These are phyloP conservation scores for Nakazawaea populi DNA, from an alignment of 805 yeast species.

Conservation along the genomic window DNA sequence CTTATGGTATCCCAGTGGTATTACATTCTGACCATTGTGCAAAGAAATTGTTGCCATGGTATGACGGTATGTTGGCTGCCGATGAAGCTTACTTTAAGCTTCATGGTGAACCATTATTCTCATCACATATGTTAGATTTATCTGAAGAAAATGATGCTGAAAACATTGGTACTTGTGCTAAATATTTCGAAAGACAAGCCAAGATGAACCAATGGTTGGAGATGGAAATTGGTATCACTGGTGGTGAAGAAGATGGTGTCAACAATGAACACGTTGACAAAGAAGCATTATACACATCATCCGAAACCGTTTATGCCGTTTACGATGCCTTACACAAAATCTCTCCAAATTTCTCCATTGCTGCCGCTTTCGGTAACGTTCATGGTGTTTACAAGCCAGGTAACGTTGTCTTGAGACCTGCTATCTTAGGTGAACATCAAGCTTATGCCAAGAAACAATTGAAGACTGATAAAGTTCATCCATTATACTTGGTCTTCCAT, in stretches of 20 bases:
- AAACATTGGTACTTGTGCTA: constrained; percentile 90
- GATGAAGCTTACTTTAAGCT: constrained; percentile 86
- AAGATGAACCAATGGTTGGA: constrained; percentile 96
- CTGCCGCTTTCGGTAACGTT: constrained; percentile 99
- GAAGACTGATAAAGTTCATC: constrained; percentile 49
- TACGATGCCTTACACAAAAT: constrained; percentile 85
- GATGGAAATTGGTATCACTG: constrained; percentile 99
- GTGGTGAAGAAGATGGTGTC: constrained; percentile 99
- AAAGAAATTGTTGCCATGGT: constrained; percentile 95
- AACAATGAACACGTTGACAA: constrained; percentile 92
- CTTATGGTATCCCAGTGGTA: constrained; percentile 94
- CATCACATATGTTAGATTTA: constrained; percentile 97
- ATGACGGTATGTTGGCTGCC: constrained; percentile 95
- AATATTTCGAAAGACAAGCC: constrained; percentile 91
- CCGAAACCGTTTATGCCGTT: constrained; percentile 91
- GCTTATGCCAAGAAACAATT: constrained; percentile 69
- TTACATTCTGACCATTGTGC: constrained; percentile 99
- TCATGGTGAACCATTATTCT: constrained; percentile 94
- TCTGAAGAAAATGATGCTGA: constrained; percentile 96
- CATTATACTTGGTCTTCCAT: constrained; percentile 98
- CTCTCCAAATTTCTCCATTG: constrained; percentile 97
- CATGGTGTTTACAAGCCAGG: constrained; percentile 99
- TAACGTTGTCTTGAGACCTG: constrained; percentile 90
- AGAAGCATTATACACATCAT: constrained; percentile 85
- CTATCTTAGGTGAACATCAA: constrained; percentile 94